Percentiles rank a stretch among this genome's conserved stretches.
Conservation (phyloP, 306 rosid species). For the Sesbania bispinosa region DNA sequence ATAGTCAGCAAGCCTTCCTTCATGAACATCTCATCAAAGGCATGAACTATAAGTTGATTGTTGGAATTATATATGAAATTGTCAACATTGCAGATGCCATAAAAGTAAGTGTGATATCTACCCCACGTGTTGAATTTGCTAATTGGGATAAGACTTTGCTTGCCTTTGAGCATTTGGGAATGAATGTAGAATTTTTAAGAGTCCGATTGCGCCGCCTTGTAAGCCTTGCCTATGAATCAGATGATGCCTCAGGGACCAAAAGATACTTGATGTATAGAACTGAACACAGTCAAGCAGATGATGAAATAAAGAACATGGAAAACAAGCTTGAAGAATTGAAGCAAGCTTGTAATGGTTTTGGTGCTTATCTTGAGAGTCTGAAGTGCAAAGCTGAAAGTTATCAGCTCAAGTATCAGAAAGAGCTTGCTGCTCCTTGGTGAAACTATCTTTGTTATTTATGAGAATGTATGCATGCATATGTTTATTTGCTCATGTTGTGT, state of each 20-base stretch:
- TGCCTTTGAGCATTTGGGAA: slow-evolving; percentile 68
- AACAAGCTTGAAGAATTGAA: slow-evolving; percentile 62
- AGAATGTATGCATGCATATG: not conserved
- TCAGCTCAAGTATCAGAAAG: slow-evolving; percentile 47
- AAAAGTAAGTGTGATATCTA: slow-evolving; percentile 44
- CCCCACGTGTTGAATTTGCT: slow-evolving; percentile 45
- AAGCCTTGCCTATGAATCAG: slow-evolving; percentile 51
- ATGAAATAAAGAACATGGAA: slow-evolving; percentile 60
- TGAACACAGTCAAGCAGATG: slow-evolving; percentile 42
- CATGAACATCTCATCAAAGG: slow-evolving; percentile 63
- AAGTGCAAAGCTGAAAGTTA: slow-evolving; percentile 51
- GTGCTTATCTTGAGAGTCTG: slow-evolving; percentile 55
- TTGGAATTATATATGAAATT: slow-evolving; percentile 54
- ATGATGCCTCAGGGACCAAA: slow-evolving; percentile 40
- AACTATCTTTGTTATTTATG: not conserved
- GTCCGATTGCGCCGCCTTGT: slow-evolving; percentile 46
- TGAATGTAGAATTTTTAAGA: slow-evolving; percentile 75
- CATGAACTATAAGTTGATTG: slow-evolving; percentile 39
- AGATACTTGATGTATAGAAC: slow-evolving; percentile 37
- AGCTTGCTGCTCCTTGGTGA: slow-evolving; percentile 65
- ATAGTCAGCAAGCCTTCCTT: slow-evolving; percentile 65
- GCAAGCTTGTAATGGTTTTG: slow-evolving; percentile 59
- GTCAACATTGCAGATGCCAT: slow-evolving; percentile 57
- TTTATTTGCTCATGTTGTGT: not conserved
- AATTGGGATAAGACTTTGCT: slow-evolving; percentile 69